Percentiles rank a stretch among this genome's conserved stretches.
phyloP scores from a whole-genome alignment of 2,329 filamentous ascomycete genomes.

The Cercospora sp. region DNA sequence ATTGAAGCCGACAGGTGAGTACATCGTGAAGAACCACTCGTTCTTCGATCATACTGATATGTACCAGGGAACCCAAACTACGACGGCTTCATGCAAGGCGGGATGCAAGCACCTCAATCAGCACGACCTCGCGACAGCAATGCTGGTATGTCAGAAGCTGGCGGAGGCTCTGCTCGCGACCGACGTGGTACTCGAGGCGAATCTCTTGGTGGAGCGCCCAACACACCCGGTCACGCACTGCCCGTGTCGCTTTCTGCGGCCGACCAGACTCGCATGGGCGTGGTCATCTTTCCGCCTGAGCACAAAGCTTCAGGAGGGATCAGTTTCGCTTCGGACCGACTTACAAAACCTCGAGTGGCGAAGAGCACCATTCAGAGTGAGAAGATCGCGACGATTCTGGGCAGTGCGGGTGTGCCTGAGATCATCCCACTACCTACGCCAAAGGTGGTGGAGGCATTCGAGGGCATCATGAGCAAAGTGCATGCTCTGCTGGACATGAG shows the following conservation, averaged over 20 bases:
- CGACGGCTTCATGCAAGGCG: constrained; percentile 22
- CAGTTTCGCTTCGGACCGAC: constrained; percentile 82
- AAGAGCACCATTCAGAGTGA: constrained; percentile 75
- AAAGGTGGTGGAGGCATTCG: constrained; percentile 70
- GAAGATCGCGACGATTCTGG: constrained; percentile 71
- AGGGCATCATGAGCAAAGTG: constrained; percentile 68
- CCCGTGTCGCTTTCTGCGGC: constrained; percentile 63
- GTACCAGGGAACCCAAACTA: constrained; percentile 29
- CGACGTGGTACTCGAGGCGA: constrained; percentile 39
- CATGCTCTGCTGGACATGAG: constrained; percentile 65
- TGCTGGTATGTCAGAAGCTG: constrained; percentile 33
- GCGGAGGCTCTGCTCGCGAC: constrained; percentile 20
- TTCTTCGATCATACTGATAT: constrained; percentile 1
- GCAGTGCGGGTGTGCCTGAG: constrained; percentile 69
- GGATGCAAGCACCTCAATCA: constrained; percentile 25
- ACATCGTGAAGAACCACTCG: neutral
- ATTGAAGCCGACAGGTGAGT: constrained; percentile 38
- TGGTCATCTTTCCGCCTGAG: constrained; percentile 60
- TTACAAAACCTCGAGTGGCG: constrained; percentile 74
- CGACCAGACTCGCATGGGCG: constrained; percentile 80
- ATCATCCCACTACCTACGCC: constrained; percentile 73
- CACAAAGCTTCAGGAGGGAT: constrained; percentile 85
- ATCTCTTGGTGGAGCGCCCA: constrained; percentile 41
- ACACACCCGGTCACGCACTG: constrained; percentile 44
- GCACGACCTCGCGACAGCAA: constrained; percentile 49